A percentile compares a stretch with the other conserved stretches of the same genome.
Conservation (phyloP, 192 early-diverging fungal species). For the Umbelopsis ramanniana region DNA sequence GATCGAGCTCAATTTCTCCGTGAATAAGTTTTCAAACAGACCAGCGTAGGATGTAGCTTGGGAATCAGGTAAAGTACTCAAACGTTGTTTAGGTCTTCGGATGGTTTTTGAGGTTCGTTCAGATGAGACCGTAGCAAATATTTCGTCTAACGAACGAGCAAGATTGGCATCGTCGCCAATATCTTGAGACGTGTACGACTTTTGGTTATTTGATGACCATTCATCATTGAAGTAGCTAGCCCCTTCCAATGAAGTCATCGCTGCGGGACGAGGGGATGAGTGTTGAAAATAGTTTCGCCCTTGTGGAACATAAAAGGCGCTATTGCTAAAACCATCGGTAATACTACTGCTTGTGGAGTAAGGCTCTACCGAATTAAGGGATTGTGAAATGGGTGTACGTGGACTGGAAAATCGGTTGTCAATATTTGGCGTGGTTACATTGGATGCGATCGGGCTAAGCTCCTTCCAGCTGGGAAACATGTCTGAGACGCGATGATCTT, state of each 20-base stretch:
- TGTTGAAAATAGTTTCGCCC: too few species aligned
- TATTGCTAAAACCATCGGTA: neutral
- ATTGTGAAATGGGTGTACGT: too few species aligned
- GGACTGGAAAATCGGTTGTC: too few species aligned
- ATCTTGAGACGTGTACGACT: neutral
- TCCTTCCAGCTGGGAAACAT: too few species aligned
- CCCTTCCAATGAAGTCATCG: neutral
- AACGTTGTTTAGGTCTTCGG: neutral
- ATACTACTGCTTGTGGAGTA: conserved; percentile 5
- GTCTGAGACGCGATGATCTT: neutral
- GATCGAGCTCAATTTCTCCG: neutral
- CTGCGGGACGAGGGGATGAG: neutral
- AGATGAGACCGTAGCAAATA: conserved; percentile 50
- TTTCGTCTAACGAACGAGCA: conserved; percentile 55
- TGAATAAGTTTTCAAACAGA: neutral
- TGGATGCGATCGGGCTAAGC: too few species aligned
- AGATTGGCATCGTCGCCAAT: conserved; percentile 35
- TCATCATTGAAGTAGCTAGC: neutral
- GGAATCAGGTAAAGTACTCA: neutral
- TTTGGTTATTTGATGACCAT: neutral
- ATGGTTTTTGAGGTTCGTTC: neutral
- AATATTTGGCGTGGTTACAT: too few species aligned
- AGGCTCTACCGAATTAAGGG: neutral
- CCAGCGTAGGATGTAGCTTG: neutral
- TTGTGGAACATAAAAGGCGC: too few species aligned